phyloP scores from a whole-genome alignment of 192 early-diverging fungal species.

The Coemansia pectinata region DNA sequence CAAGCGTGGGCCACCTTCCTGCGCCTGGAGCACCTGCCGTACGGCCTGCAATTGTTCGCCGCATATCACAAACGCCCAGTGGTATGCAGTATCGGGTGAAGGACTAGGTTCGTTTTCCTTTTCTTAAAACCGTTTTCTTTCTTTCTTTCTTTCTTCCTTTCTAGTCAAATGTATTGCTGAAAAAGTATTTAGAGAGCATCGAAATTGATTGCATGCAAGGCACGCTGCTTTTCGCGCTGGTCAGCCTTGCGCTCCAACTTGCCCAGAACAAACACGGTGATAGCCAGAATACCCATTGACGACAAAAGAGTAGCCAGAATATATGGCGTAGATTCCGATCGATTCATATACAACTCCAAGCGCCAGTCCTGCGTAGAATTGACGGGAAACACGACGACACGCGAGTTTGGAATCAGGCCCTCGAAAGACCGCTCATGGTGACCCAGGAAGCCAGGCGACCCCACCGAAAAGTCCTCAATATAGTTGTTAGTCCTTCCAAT shows the following conservation, averaged over 20 bases:
- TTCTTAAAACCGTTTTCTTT: neutral
- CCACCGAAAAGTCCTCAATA: slow-evolving; percentile 91
- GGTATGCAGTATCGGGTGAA: slow-evolving; percentile 19
- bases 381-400: slow-evolving; percentile 79
- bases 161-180: neutral
- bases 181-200: slow-evolving; percentile 69
- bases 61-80: slow-evolving; percentile 8
- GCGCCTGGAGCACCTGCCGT: neutral
- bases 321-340: slow-evolving; percentile 78
- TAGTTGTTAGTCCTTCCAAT: slow-evolving; percentile 96
- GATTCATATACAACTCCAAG: slow-evolving; percentile 87
- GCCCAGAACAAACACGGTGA: slow-evolving; percentile 70
- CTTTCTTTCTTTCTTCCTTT: neutral
- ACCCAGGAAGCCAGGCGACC: slow-evolving; percentile 41
- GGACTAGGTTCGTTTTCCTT: neutral
- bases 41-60: slow-evolving; percentile 10
- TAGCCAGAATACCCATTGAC: slow-evolving; percentile 68
- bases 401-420: slow-evolving; percentile 93
- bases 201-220: slow-evolving; percentile 87
- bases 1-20: neutral
- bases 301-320: slow-evolving; percentile 76
- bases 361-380: slow-evolving; percentile 63
- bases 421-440: slow-evolving; percentile 53
- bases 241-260: slow-evolving; percentile 80
- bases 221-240: slow-evolving; percentile 71